Evolutionary conservation across 2,329 filamentous ascomycete species (phyloP), one percentile per base, ranked within the genome.

Genomic region (Aspergillus fijiensis): DNA sequence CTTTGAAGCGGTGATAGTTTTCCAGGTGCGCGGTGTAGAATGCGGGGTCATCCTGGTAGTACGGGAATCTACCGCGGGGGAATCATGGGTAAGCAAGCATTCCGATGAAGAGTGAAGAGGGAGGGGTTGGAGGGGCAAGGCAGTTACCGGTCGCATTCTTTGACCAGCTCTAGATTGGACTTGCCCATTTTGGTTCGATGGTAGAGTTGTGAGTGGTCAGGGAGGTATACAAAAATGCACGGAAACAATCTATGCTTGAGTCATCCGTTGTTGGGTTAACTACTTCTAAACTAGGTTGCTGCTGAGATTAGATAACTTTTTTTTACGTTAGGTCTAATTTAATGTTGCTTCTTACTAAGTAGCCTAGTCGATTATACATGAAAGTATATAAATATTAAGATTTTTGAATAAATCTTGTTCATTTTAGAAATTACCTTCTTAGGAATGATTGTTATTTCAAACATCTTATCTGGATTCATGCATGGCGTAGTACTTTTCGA

Each of bases 51-150:
- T 80, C 81, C 58, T 88, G 82, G 58, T 84, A 82, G 76, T 96
- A 91, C 1, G 92, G 92, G 70, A 96, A 96, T 70, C 90, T 94
- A 69, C 54, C 11, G 39, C n/a, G 51, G 48, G 25, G 27, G 27
- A 1, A 50, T 53, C 23, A 57, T 71, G 50, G 67, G 67, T 64
- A 19, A 60, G 56, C 3, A 39, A 7, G 33, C 23, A 25, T 27
- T 31, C 42, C 14, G 11, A 12, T 35, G 33, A 1, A 29, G 3
- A 23, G 29, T 31, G 21, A 52, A 29, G 23, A 5, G 12, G 35
- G 33, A 11, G 5, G 14, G 4, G 19, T 29, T 3, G 31, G 33
- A 57, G 42, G 5, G 16, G 25, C 49, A 31, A 16, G 59, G 12
- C 55, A 55, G 58, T 51, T 73, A 81, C 79, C 77, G 82, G 72